A percentile compares a stretch with the other conserved stretches of the same genome.
phyloP scores from a whole-genome alignment of 2,329 filamentous ascomycete genomes.

The Thielaviopsis ethacetica region DNA sequence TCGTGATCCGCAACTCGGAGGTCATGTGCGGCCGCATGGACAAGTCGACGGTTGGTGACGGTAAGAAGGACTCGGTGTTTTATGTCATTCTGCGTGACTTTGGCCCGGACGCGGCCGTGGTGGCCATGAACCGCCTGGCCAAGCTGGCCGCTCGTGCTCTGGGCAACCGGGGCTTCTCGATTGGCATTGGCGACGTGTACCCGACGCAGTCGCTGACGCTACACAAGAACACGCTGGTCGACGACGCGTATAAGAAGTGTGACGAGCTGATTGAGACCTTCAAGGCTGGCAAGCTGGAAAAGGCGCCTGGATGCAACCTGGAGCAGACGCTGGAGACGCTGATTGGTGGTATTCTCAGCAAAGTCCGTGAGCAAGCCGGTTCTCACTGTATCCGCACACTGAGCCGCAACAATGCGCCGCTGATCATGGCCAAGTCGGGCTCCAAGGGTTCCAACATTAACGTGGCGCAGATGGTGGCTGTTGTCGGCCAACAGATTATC shows the following conservation, averaged over 20 bases:
- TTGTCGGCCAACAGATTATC: slow-evolving; percentile 97
- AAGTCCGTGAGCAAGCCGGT: slow-evolving; percentile 81
- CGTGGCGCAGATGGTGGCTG: slow-evolving; percentile 96
- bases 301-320: slow-evolving; percentile 77
- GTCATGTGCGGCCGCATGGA: slow-evolving; percentile 98
- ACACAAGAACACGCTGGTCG: slow-evolving; percentile 61
- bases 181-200: slow-evolving; percentile 89
- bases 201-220: slow-evolving; percentile 54
- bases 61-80: slow-evolving; percentile 96
- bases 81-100: slow-evolving; percentile 94
- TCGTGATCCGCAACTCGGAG: slow-evolving; percentile 90
- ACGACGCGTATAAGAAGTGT: slow-evolving; percentile 62
- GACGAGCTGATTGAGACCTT: slow-evolving; percentile 71
- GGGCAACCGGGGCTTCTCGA: slow-evolving; percentile 85
- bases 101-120: slow-evolving; percentile 72
- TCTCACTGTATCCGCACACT: slow-evolving; percentile 79
- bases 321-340: slow-evolving; percentile 82
- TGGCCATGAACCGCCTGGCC: slow-evolving; percentile 84
- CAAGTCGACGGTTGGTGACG: slow-evolving; percentile 89
- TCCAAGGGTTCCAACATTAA: slow-evolving; percentile 97
- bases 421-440: slow-evolving; percentile 94
- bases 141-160: slow-evolving; percentile 80
- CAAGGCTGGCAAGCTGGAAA: slow-evolving; percentile 65
- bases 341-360: slow-evolving; percentile 81
- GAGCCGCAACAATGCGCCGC: slow-evolving; percentile 77